Evolutionary conservation across 2,329 filamentous ascomycete genomes (phyloP).

Genomic region (Aspergillus sp.): DNA sequence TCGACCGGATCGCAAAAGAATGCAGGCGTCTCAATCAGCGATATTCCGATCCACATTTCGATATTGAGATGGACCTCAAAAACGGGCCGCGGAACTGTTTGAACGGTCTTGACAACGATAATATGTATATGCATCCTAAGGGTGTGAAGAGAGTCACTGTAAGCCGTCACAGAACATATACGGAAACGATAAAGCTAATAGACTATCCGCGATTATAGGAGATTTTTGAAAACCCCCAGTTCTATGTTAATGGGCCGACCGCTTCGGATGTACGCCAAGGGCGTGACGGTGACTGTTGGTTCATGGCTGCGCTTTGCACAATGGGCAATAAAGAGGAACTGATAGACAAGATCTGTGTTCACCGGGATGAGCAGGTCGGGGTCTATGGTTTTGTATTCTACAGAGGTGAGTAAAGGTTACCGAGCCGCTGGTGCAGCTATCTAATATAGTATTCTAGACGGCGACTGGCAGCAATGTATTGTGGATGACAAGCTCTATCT

Average conservation of each 20-base stretch:
- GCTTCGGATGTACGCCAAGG: slow-evolving; percentile 79
- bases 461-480: slow-evolving; percentile 89
- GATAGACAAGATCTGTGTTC: slow-evolving; percentile 73
- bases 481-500: slow-evolving; percentile 89
- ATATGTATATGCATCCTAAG: slow-evolving; percentile 59
- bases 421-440: no score
- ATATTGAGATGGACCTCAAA: slow-evolving; percentile 76
- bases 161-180: slow-evolving; percentile 22
- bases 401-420: slow-evolving; percentile 49
- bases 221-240: slow-evolving; percentile 73
- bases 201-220: slow-evolving; percentile 50
- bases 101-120: slow-evolving; percentile 46
- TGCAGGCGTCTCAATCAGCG: slow-evolving; percentile 79
- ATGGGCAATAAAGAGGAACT: slow-evolving; percentile 70
- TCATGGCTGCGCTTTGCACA: slow-evolving; percentile 76
- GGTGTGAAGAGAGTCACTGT: slow-evolving; percentile 70
- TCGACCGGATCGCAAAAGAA: slow-evolving; percentile 58
- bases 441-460: slow-evolving; percentile 52
- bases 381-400: slow-evolving; percentile 86
- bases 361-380: slow-evolving; percentile 68
- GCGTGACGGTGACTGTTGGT: slow-evolving; percentile 79
- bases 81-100: slow-evolving; percentile 53
- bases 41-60: slow-evolving; percentile 83
- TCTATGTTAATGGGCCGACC: slow-evolving; percentile 74
- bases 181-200: background rate